Evolutionary conservation across 2,329 filamentous ascomycete species (phyloP).

Genomic region (Furcasterigmium sp.): DNA sequence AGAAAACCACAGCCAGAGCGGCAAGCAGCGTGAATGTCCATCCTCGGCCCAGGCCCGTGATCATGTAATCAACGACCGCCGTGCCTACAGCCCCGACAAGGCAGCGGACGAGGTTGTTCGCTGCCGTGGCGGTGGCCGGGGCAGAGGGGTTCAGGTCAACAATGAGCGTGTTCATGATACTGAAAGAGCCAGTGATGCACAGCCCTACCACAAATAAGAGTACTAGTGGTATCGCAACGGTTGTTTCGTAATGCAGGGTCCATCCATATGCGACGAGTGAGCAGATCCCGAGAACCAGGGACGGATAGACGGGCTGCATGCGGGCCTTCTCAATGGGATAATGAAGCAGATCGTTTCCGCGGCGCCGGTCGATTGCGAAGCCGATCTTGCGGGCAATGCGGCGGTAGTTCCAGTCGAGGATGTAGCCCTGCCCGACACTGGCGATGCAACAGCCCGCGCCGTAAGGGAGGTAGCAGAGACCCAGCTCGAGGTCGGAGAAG

Average conservation of each 20-base stretch:
- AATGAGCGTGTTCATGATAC: slow-evolving; percentile 57
- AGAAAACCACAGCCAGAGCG: slow-evolving; percentile 40
- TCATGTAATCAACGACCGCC: slow-evolving; percentile 54
- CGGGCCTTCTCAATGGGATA: slow-evolving; percentile 53
- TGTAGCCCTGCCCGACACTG: slow-evolving; percentile 49
- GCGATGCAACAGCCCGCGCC: slow-evolving; percentile 44
- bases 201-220: slow-evolving; percentile 53
- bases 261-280: slow-evolving; percentile 53
- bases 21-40: slow-evolving; percentile 59
- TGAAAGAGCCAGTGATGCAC: slow-evolving; percentile 56
- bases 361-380: slow-evolving; percentile 54
- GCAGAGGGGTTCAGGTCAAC: slow-evolving; percentile 58
- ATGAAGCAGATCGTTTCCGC: slow-evolving; percentile 42
- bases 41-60: slow-evolving; percentile 50
- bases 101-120: slow-evolving; percentile 61
- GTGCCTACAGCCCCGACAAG: slow-evolving; percentile 54
- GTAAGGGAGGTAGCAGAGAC: slow-evolving; percentile 50
- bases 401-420: slow-evolving; percentile 65
- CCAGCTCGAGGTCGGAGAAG: slow-evolving; percentile 44
- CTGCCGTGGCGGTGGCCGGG: slow-evolving; percentile 57
- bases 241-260: slow-evolving; percentile 45
- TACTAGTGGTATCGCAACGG: slow-evolving; percentile 49
- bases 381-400: slow-evolving; percentile 58
- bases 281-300: slow-evolving; percentile 47
- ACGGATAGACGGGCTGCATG: slow-evolving; percentile 47